Evolutionary conservation across 2,329 filamentous ascomycete species (phyloP), one percentile per base, ranked within the genome.

Genomic region (Lojkania enalia): DNA sequence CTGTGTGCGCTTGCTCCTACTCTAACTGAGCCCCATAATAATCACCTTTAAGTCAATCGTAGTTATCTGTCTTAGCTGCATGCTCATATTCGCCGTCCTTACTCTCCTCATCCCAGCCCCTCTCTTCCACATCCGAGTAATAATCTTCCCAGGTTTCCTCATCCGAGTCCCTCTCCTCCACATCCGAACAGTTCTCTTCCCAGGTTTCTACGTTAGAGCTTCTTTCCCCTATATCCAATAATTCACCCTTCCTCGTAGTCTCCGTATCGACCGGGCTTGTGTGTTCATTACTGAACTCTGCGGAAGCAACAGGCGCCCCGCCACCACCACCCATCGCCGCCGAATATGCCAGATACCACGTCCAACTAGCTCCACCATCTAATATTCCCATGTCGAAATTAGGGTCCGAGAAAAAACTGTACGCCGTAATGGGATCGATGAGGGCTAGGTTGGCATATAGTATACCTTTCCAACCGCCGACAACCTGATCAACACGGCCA

Each of bases 401-500:
- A 1, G 73, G 64, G 51, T 80, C 74, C 1, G 78, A 78, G 66
- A 99, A 96, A 71, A 90, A 95, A 1, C 80, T 68, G 77, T 84
- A 96, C 9, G 87, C 82, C 3, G 79, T 73, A 42, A 69, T 67
- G 0, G 91, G 85, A 61, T 95, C 82, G 39, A 91, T 78, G 7
- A 91, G 83, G 0, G 89, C 90, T 38, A 89, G 80, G 66, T 94
- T 97, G 20, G 84, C 88, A 60, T 86, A 91, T 18, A 97, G 71
- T 20, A 97, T 84, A 1, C 90, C 88, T 66, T 81, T 88, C 94
- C 94, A 97, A 1, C 90, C 89, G 35, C 87, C 88, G 5, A 75
- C 71, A 4, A 90, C 82, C 0, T 74, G 67, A 42, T 87, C 81
- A 1, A 81, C 83, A 11, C 87, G 81, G 0, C 84, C 84, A 18